Base-by-base conservation (phyloP, 257 asterid species). In the Solanum chmielewskii region DNA sequence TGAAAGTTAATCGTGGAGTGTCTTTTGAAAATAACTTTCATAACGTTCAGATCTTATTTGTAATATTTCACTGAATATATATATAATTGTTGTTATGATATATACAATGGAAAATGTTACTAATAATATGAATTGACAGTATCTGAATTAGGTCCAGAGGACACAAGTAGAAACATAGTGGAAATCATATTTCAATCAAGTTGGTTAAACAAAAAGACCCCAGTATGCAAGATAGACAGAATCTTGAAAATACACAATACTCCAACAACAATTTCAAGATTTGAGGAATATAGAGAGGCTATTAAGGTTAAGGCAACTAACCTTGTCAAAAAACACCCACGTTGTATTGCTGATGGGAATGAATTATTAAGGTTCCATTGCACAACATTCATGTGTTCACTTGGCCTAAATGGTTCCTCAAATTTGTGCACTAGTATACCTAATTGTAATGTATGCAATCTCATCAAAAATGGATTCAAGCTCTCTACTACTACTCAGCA, bases 121-220 rank as follows among this genome's bases (percentile, higher is more conserved):
- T 62, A 23, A 62, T 1, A 25, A 47, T 80, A 47, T 80, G 11
- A 44, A 27, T 7, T 29, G 52, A 12, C 92, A 95, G 98, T 95
- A 59, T 91, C 93, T 73, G 98, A 95, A 85, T 64, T 95, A 93
- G 98, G 96, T 69, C 91, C 95, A 2, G 98, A 95, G 80, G 98
- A 95, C 89, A 94, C 98, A 80, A 94, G 98, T 96, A 94, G 93
- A 92, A 94, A 95, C 97, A 94, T 95, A 87, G 98, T 95, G 90
- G 98, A 95, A 92, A 95, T 95, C 86, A 95, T 95, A 91, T 95
- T 95, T 88, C 98, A 95, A 87, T 95, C 98, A 88, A 95, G 98
- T 86, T 95, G 98, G 98, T 94, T 94, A 35, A 95, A 90, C 91
- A 95, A 93, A 86, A 93, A 91, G 84, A 87, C 90, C 75, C 97